Evolutionary conservation across 192 early-diverging fungal genomes (phyloP).

Genomic region (Coemansia sp.): DNA sequence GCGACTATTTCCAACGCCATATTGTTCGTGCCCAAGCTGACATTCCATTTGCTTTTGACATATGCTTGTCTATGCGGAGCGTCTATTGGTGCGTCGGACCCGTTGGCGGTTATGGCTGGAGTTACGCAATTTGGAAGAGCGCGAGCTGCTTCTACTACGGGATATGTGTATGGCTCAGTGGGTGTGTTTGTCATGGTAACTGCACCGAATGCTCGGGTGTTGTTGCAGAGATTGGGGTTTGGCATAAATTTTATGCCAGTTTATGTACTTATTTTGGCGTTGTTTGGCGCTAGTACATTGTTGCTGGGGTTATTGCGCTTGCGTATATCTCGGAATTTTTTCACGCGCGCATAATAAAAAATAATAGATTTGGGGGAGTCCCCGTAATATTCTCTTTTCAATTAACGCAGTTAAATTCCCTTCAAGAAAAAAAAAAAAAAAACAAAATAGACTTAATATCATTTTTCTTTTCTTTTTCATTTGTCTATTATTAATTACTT

Average conservation of each 20-base stretch:
- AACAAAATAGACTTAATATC: no score
- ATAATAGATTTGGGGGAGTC: not conserved
- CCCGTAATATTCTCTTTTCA: not conserved
- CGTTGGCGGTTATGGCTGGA: constrained; percentile 44
- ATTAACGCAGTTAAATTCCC: not conserved
- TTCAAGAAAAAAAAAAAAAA: no score
- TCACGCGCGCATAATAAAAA: constrained; percentile 14
- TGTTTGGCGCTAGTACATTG: constrained; percentile 39
- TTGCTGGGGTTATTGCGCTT: constrained; percentile 31
- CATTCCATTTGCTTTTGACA: constrained; percentile 31
- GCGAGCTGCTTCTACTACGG: constrained; percentile 27
- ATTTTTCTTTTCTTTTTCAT: not conserved
- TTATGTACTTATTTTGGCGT: constrained; percentile 21
- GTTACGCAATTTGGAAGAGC: constrained; percentile 43
- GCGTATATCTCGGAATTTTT: constrained; percentile 33
- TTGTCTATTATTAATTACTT: constrained; percentile 10
- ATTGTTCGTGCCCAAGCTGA: constrained; percentile 35
- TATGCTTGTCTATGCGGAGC: constrained; percentile 51
- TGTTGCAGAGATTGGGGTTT: constrained; percentile 23
- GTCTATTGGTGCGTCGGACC: constrained; percentile 47
- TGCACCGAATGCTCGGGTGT: constrained; percentile 35
- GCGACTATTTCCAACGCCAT: constrained; percentile 41
- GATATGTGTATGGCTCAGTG: constrained; percentile 42
- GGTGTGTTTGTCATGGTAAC: constrained; percentile 30
- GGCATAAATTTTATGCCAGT: constrained; percentile 21